Conservation (phyloP, 176 grass and related monocot genomes). For the Rhynchospora tenuis region DNA sequence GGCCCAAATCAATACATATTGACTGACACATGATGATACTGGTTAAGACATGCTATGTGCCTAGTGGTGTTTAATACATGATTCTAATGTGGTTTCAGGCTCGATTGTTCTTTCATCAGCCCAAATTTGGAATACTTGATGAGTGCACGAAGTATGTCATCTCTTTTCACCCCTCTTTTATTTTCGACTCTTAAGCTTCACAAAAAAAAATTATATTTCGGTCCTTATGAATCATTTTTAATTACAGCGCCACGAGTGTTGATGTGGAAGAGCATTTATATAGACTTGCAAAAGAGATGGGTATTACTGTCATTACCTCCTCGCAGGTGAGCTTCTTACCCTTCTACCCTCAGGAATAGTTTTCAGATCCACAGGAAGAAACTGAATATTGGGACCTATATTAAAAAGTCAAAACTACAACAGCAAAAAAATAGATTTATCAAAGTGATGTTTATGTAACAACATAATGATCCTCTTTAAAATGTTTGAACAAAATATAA, state of each 20-base stretch:
- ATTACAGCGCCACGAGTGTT: constrained; percentile 82
- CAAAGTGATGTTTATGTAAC: background rate
- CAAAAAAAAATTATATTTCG: constrained; percentile 12
- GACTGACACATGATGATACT: background rate
- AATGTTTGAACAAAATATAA: background rate
- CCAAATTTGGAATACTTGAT: constrained; percentile 86
- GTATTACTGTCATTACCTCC: constrained; percentile 91
- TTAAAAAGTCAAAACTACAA: background rate
- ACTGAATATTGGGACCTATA: background rate
- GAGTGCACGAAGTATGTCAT: constrained; percentile 82
- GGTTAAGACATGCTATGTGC: background rate
- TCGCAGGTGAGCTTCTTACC: constrained; percentile 50
- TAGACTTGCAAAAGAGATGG: constrained; percentile 79
- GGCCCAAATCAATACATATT: background rate
- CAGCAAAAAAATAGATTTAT: background rate
- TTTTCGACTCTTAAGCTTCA: background rate
- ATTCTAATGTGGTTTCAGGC: constrained; percentile 50
- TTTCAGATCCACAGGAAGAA: background rate
- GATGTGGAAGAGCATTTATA: constrained; percentile 99
- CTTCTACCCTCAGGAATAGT: background rate
- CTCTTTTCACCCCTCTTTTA: background rate
- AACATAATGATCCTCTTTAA: background rate
- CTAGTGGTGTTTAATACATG: constrained; percentile 4
- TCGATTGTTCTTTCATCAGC: constrained; percentile 87
- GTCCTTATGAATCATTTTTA: constrained; percentile 16